Evolutionary conservation across 2,329 filamentous ascomycete species (phyloP).

Genomic region (Paracoccidioides brasiliensis): DNA sequence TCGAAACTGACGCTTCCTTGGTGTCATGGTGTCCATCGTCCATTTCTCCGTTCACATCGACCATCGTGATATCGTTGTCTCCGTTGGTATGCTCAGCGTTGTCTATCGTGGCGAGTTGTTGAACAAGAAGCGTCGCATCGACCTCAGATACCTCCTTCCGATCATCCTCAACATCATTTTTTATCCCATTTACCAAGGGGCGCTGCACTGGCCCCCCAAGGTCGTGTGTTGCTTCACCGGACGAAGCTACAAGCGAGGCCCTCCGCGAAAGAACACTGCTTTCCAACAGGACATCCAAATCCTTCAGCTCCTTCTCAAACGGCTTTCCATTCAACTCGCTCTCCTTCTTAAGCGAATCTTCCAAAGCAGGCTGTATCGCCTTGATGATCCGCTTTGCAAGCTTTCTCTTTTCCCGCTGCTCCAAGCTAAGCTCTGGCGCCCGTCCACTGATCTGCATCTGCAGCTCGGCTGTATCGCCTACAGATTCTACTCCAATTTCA

Average conservation of each 20-base stretch:
- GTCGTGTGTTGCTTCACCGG: background rate
- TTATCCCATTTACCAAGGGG: conserved; percentile 18
- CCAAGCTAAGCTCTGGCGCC: conserved; percentile 36
- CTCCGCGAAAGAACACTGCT: conserved; percentile 45
- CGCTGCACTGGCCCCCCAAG: background rate
- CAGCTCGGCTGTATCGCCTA: conserved; percentile 33
- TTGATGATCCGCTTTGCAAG: conserved; percentile 85
- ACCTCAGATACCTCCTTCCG: background rate
- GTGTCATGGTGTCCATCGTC: background rate
- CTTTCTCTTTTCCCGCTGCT: conserved; percentile 68
- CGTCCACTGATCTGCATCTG: conserved; percentile 40
- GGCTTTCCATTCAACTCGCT: conserved; percentile 63
- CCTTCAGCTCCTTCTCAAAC: conserved; percentile 55
- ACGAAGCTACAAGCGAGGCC: conserved; percentile 16
- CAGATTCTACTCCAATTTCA: conserved; percentile 38
- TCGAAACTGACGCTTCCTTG: background rate
- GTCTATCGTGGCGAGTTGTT: background rate
- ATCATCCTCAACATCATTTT: conserved; percentile 11
- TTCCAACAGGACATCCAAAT: conserved; percentile 62
- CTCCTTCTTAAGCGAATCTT: conserved; percentile 65
- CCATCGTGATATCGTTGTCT: conserved; percentile 8
- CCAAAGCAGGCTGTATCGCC: conserved; percentile 62
- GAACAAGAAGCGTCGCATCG: background rate
- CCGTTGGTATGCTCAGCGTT: background rate
- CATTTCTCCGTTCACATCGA: conserved; percentile 9